Base-by-base conservation (phyloP, 106 monocot species). In the Gastrodia elata region DNA sequence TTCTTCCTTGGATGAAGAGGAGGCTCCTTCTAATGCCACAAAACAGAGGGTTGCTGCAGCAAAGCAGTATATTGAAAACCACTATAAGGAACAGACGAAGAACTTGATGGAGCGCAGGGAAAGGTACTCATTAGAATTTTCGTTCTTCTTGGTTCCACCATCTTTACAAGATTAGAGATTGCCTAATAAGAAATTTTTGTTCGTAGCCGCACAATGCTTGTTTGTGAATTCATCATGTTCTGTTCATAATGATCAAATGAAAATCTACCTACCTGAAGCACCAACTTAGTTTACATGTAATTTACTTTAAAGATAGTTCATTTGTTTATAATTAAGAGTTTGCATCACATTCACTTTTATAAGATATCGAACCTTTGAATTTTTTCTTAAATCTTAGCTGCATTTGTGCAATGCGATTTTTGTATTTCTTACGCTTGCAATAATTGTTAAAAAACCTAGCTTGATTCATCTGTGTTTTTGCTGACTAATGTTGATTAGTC, bases 51-150 rank as follows among this genome's bases (percentile, higher is more conserved):
- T 81, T 56, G 85, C 85, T 56, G 85, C 85, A 35, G 85, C 85
- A 9, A 85, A 85, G 68, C 81, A 85, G 75, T 85, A 81, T 25
- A 85, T 85, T 10, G 85, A 85, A 75, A 85, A 81, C 39, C 81
- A 85, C 38, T 85, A 85, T 68, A 85, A 85, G 38, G 71, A 74
- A 15, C 85, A 81, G 68, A 81, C 79, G 81, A 81, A 76, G 72
- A 74, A 43, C 43, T 57, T 85, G 68, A 75, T 78, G 64, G 85
- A 85, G 13, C 71, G 85, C 30, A 85, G 80, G 68, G 85, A 85
- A 32, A 58, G 85, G 85, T 85, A 68, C 49, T 26, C 56, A 24
- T 64, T 71, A 35, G 3, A 69, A 24, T 67, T 36, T 67, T 38
- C 5, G 0, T 36, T 9, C 18, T 65, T 1, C 16, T 65, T 65